Base-by-base conservation (phyloP, 768 basidiomycete genomes). In the Pleurotus tuber-regium region DNA sequence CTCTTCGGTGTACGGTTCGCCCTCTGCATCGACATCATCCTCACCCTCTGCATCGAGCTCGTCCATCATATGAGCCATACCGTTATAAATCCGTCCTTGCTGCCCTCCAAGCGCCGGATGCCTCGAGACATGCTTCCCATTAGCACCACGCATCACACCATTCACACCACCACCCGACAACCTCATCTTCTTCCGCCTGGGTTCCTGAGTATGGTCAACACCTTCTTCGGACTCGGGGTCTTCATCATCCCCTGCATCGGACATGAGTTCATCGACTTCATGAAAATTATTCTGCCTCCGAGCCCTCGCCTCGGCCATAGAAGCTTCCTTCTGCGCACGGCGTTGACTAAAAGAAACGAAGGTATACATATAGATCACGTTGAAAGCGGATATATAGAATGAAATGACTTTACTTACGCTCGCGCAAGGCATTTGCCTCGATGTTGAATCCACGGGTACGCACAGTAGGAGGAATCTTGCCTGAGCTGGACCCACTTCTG, bases 381-480 rank as follows among this genome's bases (percentile, higher is more conserved):
- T n/a, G n/a, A n/a, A n/a, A n/a, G n/a, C n/a, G n/a, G n/a, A n/a
- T n/a, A n/a, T 30, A 46, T 24, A 23, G 48, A 38, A 51, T 23
- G 7, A 40, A 36, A 24, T 23, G 50, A 33, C 35, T 29, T 5
- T 35, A 80, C 83, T 62, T 64, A 89, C 87, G 82, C 75, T 60
- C 86, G 68, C n/a, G 80, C 78, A 39, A 87, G 63, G 70, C 89
- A 90, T 65, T 89, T 91, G 21, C 74, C 78, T 16, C 86, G 78
- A 65, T 91, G 89, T 67, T 87, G 86, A 52, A 83, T 63, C 89
- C 88, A 91, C 31, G 89, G 88, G 62, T 89, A 88, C 47, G 88
- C 85, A 57, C 88, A 91, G 63, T 85, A 91, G 8, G 81, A 80
- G 54, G 80, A 83, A 58, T 91, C 88, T 63, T 89, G 87, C 35